Evolutionary conservation across 805 yeast genomes (phyloP), one percentile per base, ranked within the genome.

Genomic region (Torulaspora maleeae): DNA sequence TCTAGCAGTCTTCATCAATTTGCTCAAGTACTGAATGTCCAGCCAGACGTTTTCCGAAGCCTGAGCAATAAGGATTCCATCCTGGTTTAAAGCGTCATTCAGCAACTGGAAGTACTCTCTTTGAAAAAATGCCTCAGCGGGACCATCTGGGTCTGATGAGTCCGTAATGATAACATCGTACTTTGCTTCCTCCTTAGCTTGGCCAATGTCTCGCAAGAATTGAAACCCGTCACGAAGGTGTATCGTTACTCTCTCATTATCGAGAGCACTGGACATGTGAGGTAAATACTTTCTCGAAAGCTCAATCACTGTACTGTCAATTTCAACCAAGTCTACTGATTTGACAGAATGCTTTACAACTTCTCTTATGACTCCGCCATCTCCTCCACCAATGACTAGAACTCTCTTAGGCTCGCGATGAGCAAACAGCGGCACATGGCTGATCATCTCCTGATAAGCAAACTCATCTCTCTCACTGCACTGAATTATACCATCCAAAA

Each of bases 81-180:
- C 70, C 2, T 72, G 72, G 36, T 76, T 76, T 44, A 89, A 73
- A 4, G 93, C 85, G 47, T 76, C 74, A 50, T 70, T 58, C 46
- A 90, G 69, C 44, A 89, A 69, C 57, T 79, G 72, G 67, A 88
- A 89, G 69, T 89, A 89, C 45, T 76, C 78, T 49, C 75, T 74
- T 63, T 87, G 86, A 70, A 89, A 89, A 55, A 89, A 85, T 15
- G 85, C 85, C 57, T 82, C 95, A 1, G 97, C 97, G 5, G 97
- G 97, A 2, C 93, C 96, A 56, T 89, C 96, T 1, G 96, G 96
- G 65, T 89, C 97, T 1, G 95, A 83, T 2, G 95, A 86, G 64
- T 89, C 97, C 13, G 95, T 86, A 49, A 89, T 87, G 48, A 89
- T 86, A 27, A 90, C 82, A 64, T 89, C 96, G 60, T 74, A 89